Evolutionary conservation across 2,329 filamentous ascomycete species (phyloP).

Genomic region (Elsinoe fawcettii): DNA sequence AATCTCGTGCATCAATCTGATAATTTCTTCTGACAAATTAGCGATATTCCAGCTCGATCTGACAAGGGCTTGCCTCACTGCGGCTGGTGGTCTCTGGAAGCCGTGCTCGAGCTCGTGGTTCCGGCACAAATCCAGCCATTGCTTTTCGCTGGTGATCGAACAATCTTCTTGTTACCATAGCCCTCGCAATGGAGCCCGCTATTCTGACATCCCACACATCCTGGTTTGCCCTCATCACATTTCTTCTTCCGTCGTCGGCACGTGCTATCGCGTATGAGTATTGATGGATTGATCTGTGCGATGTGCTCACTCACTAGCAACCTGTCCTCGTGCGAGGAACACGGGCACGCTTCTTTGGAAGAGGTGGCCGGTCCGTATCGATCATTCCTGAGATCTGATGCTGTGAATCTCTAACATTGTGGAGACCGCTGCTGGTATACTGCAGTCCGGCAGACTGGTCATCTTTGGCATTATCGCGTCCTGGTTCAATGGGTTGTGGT

Average conservation of each 20-base stretch:
- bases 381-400: neutral
- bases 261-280: neutral
- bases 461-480: constrained; percentile 4
- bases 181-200: constrained; percentile 88
- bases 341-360: constrained; percentile 3
- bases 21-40: neutral
- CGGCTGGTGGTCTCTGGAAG: neutral
- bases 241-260: constrained; percentile 77
- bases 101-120: neutral
- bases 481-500: neutral
- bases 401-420: neutral
- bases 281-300: neutral
- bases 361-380: neutral
- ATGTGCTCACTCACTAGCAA: constrained; percentile 2
- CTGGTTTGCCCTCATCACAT: constrained; percentile 87
- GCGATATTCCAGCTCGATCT: neutral
- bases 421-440: neutral
- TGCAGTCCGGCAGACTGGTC: neutral
- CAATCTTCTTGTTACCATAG: constrained; percentile 60
- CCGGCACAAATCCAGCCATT: constrained; percentile 35
- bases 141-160: constrained; percentile 66
- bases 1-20: neutral
- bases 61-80: no score
- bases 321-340: constrained; percentile 10
- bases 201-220: constrained; percentile 84